Base-by-base conservation (phyloP, 768 basidiomycete genomes). In the Boletus fagicola region DNA sequence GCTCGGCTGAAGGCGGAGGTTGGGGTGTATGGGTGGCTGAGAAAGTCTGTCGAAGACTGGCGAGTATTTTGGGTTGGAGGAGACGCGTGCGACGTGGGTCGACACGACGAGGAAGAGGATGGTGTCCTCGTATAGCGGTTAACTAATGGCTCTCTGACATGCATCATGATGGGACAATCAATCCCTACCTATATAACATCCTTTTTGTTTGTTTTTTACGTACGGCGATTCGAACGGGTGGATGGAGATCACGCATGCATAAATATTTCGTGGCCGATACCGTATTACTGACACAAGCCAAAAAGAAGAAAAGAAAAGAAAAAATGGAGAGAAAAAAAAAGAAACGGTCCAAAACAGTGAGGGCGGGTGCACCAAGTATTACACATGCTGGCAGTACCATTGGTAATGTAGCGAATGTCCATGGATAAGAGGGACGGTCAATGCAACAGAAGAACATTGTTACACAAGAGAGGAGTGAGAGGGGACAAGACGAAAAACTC, bases 1-100 rank as follows among this genome's bases (percentile, higher is more conserved):
- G 75, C 73, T 28, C 68, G 74, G 63, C 65, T 84, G 67, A 78
- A 76, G 64, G 73, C 71, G 22, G 83, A 85, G 55, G 78, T 86
- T 56, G 91, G 91, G 7, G 72, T 88, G 6, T 94, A 93, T 68
- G 90, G 82, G 0, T 92, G 91, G 90, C 79, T 84, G 72, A 74
- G 83, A 62, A 90, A 86, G 65, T 90, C 86, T 16, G 59, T 76
- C 4, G 82, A 84, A 53, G 91, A 94, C 65, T 94, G 85, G 81
- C 77, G 91, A 22, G 81, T 93, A 13, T 85, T 93, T 66, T 94
- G 91, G 91, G 73, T 92, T 11, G 91, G 91, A 0, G 88, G 88
- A 22, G 74, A 74, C 62, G 71, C 67, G 38, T 73, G 54, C 53
- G 72, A 65, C 16, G 60, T 69, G 62, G 60, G 70, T 64, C 56